Base-by-base conservation (phyloP, 257 asterid genomes). In the Primulina huaijiensis region DNA sequence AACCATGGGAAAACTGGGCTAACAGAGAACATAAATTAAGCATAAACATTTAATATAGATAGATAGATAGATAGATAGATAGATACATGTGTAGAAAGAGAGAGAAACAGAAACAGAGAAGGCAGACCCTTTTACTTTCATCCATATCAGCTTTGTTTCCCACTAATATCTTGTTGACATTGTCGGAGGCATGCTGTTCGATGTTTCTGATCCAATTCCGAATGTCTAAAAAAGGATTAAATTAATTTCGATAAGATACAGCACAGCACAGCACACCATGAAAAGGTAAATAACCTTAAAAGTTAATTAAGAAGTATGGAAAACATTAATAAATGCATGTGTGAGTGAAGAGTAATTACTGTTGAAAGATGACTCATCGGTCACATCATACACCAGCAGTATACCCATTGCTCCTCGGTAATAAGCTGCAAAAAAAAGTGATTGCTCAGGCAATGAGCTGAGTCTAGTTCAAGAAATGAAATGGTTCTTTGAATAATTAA, bases 131-230 rank as follows among this genome's bases (percentile, higher is more conserved):
- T 79, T 82, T 86, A 84, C 89, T 86, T 84, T 86, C 92, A 64
- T 86, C 92, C 92, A 86, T 86, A 67, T 86, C 92, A 75, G 92
- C 92, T 82, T 86, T 86, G 87, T 86, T 86, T 72, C 92, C 92
- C 7, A 86, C 89, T 76, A 86, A 78, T 72, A 86, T 72, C 83
- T 86, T 86, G 85, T 84, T 84, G 76, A 86, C 92, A 75, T 84
- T 86, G 72, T 86, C 92, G 17, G 92, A 86, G 75, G 92, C 92
- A 78, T 86, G 92, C 53, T 86, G 92, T 60, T 86, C 92, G 65
- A 86, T 86, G 80, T 86, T 86, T 73, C 92, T 78, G 81, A 86
- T 87, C 92, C 92, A 87, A 81, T 87, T 87, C 76, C 86, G 80
- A 50, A 87, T 87, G 77, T 87, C 92, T 87, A 72, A 71, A 79